Conservation (phyloP, 148 eudicot species). For the Rhododendron henanense region DNA sequence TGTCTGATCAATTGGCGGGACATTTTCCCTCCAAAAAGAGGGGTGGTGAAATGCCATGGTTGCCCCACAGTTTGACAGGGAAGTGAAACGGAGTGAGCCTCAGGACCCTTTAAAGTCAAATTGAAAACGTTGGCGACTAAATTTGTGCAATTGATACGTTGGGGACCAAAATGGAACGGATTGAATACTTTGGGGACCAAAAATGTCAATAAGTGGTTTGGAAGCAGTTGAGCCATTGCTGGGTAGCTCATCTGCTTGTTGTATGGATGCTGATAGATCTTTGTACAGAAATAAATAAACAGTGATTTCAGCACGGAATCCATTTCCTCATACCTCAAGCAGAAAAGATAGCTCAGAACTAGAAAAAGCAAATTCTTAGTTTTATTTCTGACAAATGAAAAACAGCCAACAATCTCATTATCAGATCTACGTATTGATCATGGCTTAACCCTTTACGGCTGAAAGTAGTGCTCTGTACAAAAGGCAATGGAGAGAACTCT, state of each 20-base stretch:
- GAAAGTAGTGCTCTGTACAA: neutral
- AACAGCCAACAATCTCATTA: neutral
- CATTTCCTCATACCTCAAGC: neutral
- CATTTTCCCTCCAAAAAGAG: no score
- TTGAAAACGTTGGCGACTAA: no score
- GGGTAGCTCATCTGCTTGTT: conserved; percentile 84
- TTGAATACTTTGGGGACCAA: no score
- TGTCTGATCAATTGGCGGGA: no score
- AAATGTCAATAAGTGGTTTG: no score
- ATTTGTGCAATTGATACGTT: no score
- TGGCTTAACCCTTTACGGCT: neutral
- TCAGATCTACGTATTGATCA: neutral
- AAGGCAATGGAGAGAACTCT: neutral
- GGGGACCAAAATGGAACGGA: no score
- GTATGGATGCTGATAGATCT: conserved; percentile 92
- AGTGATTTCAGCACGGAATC: neutral
- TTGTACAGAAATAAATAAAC: conserved; percentile 9
- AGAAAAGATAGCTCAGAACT: neutral
- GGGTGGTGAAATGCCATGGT: no score
- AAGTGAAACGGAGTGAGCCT: no score
- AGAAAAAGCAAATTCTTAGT: neutral
- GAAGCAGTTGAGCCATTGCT: no score
- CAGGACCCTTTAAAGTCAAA: no score
- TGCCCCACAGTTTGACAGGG: no score
- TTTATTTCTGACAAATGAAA: neutral